These are phyloP conservation scores for Rhynchosporium agropyri DNA, from an alignment of 2,329 filamentous ascomycete genomes.

Conservation along the genomic window DNA sequence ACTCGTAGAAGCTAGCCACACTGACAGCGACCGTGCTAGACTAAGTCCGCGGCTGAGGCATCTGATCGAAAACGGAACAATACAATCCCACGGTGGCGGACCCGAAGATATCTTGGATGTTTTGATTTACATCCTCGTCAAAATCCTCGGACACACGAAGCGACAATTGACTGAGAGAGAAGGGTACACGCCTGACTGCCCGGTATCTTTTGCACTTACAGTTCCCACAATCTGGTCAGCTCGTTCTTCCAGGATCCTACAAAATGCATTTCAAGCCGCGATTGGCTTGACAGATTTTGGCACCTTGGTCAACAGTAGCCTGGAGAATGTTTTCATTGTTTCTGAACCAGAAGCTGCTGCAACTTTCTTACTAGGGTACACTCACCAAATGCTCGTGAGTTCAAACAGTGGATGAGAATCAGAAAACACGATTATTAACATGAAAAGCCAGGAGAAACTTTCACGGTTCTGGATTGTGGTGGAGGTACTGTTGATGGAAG, in stretches of 20 bases:
- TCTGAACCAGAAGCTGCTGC: slow-evolving; percentile 41
- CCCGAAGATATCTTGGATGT: too few relatives aligned
- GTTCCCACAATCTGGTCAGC: neutral
- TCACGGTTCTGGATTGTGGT: slow-evolving; percentile 36
- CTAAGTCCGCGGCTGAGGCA: neutral
- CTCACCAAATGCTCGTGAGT: slow-evolving; percentile 10
- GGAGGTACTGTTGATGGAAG: slow-evolving; percentile 38
- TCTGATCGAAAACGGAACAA: neutral
- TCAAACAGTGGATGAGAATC: neutral
- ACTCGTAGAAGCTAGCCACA: neutral
- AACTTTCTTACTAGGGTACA: slow-evolving; percentile 30
- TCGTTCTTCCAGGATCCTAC: neutral
- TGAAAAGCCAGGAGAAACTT: slow-evolving; percentile 31
- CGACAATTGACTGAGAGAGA: neutral
- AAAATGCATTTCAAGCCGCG: neutral
- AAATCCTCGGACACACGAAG: neutral
- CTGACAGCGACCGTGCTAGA: neutral
- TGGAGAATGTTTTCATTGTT: slow-evolving; percentile 41
- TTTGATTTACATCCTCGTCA: neutral
- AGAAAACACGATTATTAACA: neutral
- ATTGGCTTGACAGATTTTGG: slow-evolving; percentile 17
- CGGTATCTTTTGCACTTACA: neutral
- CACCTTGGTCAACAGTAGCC: slow-evolving; percentile 15
- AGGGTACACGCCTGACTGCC: neutral
- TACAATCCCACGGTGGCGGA: too few relatives aligned